A percentile compares a stretch with the other conserved stretches of the same genome.
These are phyloP conservation scores for barley (Hordeum vulgare) DNA, from an alignment of 176 grass and related monocot genomes.

Conservation along the genomic window MorexV3_pseudomolecules_assembly NC_058522.1:304327505-304328004, in stretches of 20 bases:
- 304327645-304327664: slow-evolving; percentile 56
- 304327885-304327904: neutral
- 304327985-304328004: neutral
- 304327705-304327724: neutral
- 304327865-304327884: slow-evolving; percentile 41
- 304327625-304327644: neutral
- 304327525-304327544: slow-evolving; percentile 17
- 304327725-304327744: neutral
- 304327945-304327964: neutral
- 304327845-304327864: slow-evolving; percentile 80
- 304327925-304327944: neutral
- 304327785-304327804: slow-evolving; percentile 83
- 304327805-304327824: slow-evolving; percentile 68
- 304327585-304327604: slow-evolving; percentile 2
- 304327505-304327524: neutral
- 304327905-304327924: neutral
- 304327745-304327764: neutral
- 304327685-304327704: slow-evolving; percentile 40
- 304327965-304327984: neutral
- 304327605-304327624: slow-evolving; percentile 18
- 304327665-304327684: slow-evolving; percentile 82
- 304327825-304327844: slow-evolving; percentile 69
- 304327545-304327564: neutral
- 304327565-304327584: neutral
- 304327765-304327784: slow-evolving; percentile 40